A percentile compares a stretch with the other conserved stretches of the same genome.
Evolutionary conservation across 345 rosid species (phyloP).

Genomic region (Populus ilicifolia): DNA sequence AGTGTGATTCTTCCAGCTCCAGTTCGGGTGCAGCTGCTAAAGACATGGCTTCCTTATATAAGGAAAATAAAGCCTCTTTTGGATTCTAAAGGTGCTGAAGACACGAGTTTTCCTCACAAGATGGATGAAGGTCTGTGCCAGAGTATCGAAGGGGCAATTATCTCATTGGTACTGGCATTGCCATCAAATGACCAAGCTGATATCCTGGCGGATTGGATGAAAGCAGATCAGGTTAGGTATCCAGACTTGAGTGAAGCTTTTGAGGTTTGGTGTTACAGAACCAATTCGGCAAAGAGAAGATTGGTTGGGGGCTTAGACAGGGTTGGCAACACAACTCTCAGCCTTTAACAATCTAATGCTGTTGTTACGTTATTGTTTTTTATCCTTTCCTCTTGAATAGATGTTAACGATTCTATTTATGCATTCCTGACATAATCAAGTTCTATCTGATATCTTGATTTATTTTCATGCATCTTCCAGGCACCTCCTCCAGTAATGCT

Average conservation of each 20-base stretch:
- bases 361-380: slow-evolving; percentile 12
- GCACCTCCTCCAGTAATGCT: not conserved
- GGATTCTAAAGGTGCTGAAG: slow-evolving; percentile 45
- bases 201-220: slow-evolving; percentile 85
- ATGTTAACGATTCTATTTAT: slow-evolving; percentile 9
- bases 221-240: slow-evolving; percentile 51
- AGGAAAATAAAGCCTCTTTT: slow-evolving; percentile 69
- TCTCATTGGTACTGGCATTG: slow-evolving; percentile 66
- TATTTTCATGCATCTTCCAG: not conserved
- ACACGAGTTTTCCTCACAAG: slow-evolving; percentile 42
- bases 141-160: slow-evolving; percentile 70
- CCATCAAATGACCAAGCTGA: slow-evolving; percentile 88
- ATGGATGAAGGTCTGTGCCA: slow-evolving; percentile 83
- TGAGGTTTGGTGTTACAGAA: slow-evolving; percentile 93
- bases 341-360: slow-evolving; percentile 24
- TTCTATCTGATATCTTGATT: not conserved
- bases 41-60: slow-evolving; percentile 82
- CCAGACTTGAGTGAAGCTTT: slow-evolving; percentile 94
- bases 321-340: slow-evolving; percentile 26
- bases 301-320: slow-evolving; percentile 53
- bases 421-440: not conserved
- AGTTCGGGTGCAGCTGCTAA: slow-evolving; percentile 49
- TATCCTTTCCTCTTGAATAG: not conserved
- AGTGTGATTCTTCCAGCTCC: slow-evolving; percentile 62
- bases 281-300: slow-evolving; percentile 92